A percentile compares a stretch with the other conserved stretches of the same genome.
Evolutionary conservation across 1,284 basidiomycete species (phyloP).

Genomic region (Ustilago curta): DNA sequence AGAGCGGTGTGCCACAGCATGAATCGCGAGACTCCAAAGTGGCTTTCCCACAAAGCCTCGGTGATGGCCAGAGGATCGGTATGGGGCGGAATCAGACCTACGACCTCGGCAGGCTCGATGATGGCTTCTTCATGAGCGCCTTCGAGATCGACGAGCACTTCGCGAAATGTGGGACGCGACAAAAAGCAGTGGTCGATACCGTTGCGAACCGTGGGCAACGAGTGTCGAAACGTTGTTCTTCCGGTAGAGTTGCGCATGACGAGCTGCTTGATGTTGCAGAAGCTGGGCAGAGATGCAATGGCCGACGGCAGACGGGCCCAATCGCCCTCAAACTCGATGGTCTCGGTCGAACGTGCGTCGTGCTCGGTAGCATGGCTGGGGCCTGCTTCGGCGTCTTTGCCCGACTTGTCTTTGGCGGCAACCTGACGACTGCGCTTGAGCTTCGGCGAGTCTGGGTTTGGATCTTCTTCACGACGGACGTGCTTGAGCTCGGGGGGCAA

Average conservation of each 20-base stretch:
- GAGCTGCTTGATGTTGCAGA: slow-evolving; percentile 18
- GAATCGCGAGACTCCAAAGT: slow-evolving; percentile 25
- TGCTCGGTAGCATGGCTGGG: slow-evolving; percentile 14
- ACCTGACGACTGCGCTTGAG: neutral
- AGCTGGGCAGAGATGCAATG: slow-evolving; percentile 22
- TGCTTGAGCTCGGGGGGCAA: slow-evolving; percentile 18
- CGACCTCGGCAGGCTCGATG: slow-evolving; percentile 10
- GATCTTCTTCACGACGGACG: slow-evolving; percentile 15
- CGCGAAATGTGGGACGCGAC: slow-evolving; percentile 24
- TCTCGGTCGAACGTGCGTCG: neutral
- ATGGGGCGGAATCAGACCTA: slow-evolving; percentile 6
- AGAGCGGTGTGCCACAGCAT: slow-evolving; percentile 18
- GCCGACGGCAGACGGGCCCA: slow-evolving; percentile 35
- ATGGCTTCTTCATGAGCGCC: slow-evolving; percentile 2
- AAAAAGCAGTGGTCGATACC: slow-evolving; percentile 37
- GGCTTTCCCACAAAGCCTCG: slow-evolving; percentile 34
- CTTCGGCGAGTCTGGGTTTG: neutral
- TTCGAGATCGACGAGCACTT: slow-evolving; percentile 28
- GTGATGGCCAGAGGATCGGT: slow-evolving; percentile 10
- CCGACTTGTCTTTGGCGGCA: neutral
- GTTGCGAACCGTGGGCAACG: slow-evolving; percentile 17
- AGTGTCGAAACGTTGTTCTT: slow-evolving; percentile 12
- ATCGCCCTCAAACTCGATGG: slow-evolving; percentile 25
- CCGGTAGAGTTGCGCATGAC: slow-evolving; percentile 22
- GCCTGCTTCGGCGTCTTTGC: slow-evolving; percentile 9